These are phyloP conservation scores for Triticum timopheevii DNA, from an alignment of 176 grass and related monocot genomes.

Conservation along the genomic window DNA sequence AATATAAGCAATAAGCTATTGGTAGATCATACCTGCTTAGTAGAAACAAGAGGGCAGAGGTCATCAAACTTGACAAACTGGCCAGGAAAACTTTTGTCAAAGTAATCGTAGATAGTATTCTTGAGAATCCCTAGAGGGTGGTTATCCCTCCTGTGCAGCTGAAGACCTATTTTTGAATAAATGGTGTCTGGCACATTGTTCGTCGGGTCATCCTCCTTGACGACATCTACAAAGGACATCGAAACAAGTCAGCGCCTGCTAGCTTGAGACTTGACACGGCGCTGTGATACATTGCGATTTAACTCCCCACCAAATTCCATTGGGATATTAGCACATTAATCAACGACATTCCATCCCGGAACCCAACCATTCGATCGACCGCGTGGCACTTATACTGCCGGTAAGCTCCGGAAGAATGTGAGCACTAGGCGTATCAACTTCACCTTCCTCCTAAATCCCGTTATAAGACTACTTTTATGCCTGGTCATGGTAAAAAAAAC, in stretches of 20 bases:
- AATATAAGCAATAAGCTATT: not conserved
- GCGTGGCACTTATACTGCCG: not conserved
- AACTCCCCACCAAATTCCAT: not conserved
- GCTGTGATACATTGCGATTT: not conserved
- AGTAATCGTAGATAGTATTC: constrained; percentile 83
- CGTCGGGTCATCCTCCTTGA: constrained; percentile 77
- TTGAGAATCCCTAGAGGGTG: constrained; percentile 93
- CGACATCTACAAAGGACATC: constrained; percentile 57
- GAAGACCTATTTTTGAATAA: constrained; percentile 80
- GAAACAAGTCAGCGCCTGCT: not conserved
- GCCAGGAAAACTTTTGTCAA: constrained; percentile 62
- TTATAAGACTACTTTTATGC: not conserved
- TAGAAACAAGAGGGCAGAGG: constrained; percentile 87
- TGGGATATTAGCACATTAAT: not conserved
- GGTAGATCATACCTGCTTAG: constrained; percentile 62
- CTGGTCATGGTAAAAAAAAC: not conserved
- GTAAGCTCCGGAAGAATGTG: not conserved
- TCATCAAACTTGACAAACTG: constrained; percentile 90
- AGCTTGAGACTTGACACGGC: not conserved
- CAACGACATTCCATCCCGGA: not conserved
- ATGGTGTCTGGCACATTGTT: constrained; percentile 90
- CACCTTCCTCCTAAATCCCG: not conserved
- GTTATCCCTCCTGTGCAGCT: constrained; percentile 87
- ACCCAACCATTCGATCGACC: not conserved
- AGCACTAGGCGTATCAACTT: not conserved